These are phyloP conservation scores for Malus hybrid DNA, from an alignment of 331 rosid species.

Conservation along the genomic window DNA sequence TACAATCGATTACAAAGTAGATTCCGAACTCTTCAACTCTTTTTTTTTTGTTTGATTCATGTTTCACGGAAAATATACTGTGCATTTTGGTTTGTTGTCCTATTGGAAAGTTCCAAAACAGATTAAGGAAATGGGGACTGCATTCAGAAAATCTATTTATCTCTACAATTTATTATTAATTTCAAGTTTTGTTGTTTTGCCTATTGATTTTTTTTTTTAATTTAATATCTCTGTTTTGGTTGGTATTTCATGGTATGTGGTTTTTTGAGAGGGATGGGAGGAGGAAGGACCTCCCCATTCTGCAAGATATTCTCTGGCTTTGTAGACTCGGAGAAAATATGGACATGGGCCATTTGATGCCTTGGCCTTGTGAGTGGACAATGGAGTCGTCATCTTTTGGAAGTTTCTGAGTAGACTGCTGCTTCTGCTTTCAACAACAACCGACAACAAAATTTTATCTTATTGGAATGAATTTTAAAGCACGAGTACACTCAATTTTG, in stretches of 20 bases:
- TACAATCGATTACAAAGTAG: too few species aligned
- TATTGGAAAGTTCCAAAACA: not conserved
- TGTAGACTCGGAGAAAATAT: not conserved
- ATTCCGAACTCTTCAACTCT: too few species aligned
- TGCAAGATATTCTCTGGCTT: not conserved
- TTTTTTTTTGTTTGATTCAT: not conserved
- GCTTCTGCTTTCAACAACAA: not conserved
- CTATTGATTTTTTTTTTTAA: not conserved
- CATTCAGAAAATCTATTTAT: not conserved
- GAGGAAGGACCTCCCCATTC: not conserved
- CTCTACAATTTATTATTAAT: not conserved
- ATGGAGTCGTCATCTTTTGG: not conserved
- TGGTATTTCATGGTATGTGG: not conserved
- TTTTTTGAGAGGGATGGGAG: not conserved
- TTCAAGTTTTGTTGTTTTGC: too few species aligned
- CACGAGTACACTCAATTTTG: fast-evolving
- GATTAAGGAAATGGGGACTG: not conserved
- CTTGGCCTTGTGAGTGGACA: not conserved
- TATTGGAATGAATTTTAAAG: too few species aligned
- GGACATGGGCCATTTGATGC: not conserved
- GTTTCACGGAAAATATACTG: not conserved
- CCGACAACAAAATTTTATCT: too few species aligned
- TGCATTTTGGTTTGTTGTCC: not conserved
- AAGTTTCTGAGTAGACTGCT: not conserved
- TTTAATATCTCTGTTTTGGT: not conserved